Evolutionary conservation across 1,284 basidiomycete species (phyloP).

Genomic region (Leucoagaricus sp.): DNA sequence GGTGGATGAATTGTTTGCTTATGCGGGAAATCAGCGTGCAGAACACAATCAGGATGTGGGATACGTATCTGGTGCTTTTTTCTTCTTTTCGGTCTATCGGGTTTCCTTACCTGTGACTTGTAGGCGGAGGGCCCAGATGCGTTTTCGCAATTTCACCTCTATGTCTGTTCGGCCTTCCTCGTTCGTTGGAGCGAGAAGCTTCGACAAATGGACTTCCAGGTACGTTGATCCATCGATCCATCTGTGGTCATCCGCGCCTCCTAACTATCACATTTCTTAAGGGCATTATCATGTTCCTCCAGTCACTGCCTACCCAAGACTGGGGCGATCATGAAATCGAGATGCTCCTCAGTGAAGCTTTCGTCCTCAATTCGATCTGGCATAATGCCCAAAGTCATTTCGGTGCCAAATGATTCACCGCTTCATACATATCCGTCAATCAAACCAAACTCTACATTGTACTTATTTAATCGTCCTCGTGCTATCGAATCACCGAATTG

Average conservation of each 20-base stretch:
- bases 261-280: slow-evolving; percentile 32
- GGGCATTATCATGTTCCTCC: slow-evolving; percentile 99
- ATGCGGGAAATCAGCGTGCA: slow-evolving; percentile 96
- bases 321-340: slow-evolving; percentile 98
- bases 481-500: not conserved
- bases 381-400: slow-evolving; percentile 95
- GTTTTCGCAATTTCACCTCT: slow-evolving; percentile 95
- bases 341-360: slow-evolving; percentile 93
- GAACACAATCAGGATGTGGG: slow-evolving; percentile 98
- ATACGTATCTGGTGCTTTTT: slow-evolving; percentile 86
- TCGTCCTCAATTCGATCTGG: slow-evolving; percentile 93
- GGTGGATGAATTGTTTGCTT: slow-evolving; percentile 98
- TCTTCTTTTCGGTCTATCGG: not conserved
- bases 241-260: not conserved
- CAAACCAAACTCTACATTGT: not conserved
- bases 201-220: slow-evolving; percentile 96
- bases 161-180: slow-evolving; percentile 94
- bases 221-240: slow-evolving; percentile 31
- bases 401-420: slow-evolving; percentile 41
- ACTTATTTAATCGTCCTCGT: not conserved
- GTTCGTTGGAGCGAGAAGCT: slow-evolving; percentile 91
- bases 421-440: not conserved
- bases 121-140: slow-evolving; percentile 94
- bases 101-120: slow-evolving; percentile 5
- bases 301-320: slow-evolving; percentile 91